Evolutionary conservation across 768 basidiomycete genomes (phyloP).

Genomic region (Termitomyces sp.): DNA sequence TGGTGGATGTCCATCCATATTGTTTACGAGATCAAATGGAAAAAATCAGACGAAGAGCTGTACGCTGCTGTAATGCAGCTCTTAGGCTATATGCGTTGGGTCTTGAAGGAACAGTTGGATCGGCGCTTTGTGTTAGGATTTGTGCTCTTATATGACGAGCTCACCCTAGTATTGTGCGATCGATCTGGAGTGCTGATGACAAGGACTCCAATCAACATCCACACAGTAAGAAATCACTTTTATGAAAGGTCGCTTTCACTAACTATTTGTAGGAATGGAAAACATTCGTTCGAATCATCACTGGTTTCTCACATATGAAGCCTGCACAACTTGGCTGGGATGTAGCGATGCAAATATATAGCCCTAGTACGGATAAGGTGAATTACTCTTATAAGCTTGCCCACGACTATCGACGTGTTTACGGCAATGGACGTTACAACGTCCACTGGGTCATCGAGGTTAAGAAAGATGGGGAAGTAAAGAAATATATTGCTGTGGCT

Average conservation of each 20-base stretch:
- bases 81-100: conserved; percentile 7
- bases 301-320: not conserved
- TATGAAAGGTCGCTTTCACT: not conserved
- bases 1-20: conserved; percentile 1
- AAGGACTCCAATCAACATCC: conserved; percentile 5
- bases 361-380: not conserved
- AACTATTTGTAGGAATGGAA: not conserved
- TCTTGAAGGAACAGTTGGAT: not conserved
- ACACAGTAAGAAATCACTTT: conserved; percentile 1
- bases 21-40: not conserved
- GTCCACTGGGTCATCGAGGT: not conserved
- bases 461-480: not conserved
- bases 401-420: not conserved
- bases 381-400: not conserved
- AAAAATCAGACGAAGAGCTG: not conserved
- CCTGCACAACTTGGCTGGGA: conserved; percentile 12
- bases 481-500: not conserved
- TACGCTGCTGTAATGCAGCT: not conserved
- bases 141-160: conserved; percentile 2
- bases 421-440: not conserved
- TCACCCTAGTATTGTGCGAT: conserved; percentile 5
- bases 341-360: conserved; percentile 3
- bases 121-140: conserved; percentile 5
- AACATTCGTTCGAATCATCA: conserved; percentile 1
- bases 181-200: conserved; percentile 10